Conservation (phyloP, 2,329 filamentous ascomycete genomes). For the Didymella exigua region DNA sequence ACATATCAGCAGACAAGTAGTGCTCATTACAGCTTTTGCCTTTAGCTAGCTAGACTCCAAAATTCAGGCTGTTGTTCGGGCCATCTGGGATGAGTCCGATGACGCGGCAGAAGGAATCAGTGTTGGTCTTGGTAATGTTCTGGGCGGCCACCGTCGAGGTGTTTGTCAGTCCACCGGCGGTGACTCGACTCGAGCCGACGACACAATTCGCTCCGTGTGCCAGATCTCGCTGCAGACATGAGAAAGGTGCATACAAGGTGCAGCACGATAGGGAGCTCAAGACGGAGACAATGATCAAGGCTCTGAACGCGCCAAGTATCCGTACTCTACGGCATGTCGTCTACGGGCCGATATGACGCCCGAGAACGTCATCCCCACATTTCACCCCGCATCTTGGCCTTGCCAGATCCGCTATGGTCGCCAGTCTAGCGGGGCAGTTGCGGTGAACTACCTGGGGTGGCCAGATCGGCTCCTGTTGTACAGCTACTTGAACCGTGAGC, state of each 20-base stretch:
- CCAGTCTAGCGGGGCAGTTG: too few relatives aligned
- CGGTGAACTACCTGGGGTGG: too few relatives aligned
- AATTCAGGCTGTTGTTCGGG: background rate
- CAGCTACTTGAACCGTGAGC: too few relatives aligned
- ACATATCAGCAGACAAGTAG: background rate
- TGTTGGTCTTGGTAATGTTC: background rate
- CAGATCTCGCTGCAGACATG: background rate
- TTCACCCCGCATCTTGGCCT: background rate
- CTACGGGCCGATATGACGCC: background rate
- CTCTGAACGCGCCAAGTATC: background rate
- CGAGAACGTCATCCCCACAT: background rate
- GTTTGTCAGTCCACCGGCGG: background rate
- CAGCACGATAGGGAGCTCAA: background rate
- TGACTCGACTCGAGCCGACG: background rate
- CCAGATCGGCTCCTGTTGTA: too few relatives aligned
- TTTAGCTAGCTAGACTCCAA: background rate
- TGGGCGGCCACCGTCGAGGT: background rate
- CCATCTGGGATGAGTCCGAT: background rate
- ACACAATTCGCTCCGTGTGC: background rate
- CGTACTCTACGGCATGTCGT: background rate
- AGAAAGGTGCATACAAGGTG: background rate
- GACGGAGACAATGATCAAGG: background rate
- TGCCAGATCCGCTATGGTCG: too few relatives aligned
- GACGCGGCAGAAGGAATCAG: background rate
- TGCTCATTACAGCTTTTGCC: background rate